These are phyloP conservation scores for Pseudogymnoascus sp. DNA, from an alignment of 2,329 filamentous ascomycete genomes.

Conservation along the genomic window DNA sequence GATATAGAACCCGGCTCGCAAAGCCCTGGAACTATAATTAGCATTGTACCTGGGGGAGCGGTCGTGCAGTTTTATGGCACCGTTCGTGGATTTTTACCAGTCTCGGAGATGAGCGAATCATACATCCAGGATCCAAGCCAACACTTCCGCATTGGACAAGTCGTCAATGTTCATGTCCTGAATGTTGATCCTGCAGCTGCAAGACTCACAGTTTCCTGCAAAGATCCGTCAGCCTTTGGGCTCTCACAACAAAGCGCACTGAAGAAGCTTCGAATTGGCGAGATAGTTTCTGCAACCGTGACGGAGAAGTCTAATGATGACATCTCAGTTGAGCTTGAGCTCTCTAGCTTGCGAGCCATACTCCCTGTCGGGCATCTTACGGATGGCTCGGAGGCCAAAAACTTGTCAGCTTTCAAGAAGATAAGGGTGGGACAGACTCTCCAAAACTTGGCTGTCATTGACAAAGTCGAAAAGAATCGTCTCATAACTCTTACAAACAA, in stretches of 20 bases:
- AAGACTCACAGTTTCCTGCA: constrained; percentile 84
- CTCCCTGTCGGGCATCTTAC: constrained; percentile 72
- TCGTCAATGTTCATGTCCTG: constrained; percentile 82
- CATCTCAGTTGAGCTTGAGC: constrained; percentile 67
- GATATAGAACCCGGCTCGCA: constrained; percentile 67
- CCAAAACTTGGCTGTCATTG: constrained; percentile 74
- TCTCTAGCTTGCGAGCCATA: constrained; percentile 67
- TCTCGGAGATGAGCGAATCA: constrained; percentile 96
- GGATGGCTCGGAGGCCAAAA: constrained; percentile 77
- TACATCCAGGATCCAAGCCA: constrained; percentile 83
- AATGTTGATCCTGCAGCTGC: constrained; percentile 64
- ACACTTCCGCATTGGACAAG: constrained; percentile 85
- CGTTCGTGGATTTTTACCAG: constrained; percentile 78
- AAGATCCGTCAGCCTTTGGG: constrained; percentile 73
- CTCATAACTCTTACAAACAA: constrained; percentile 76
- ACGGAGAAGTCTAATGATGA: constrained; percentile 75
- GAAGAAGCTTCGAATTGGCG: constrained; percentile 64
- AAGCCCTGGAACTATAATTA: constrained; percentile 79
- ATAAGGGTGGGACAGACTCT: constrained; percentile 79
- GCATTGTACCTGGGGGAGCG: constrained; percentile 69
- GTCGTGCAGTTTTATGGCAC: constrained; percentile 86
- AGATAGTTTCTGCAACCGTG: constrained; percentile 69
- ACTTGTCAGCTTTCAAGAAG: constrained; percentile 66
- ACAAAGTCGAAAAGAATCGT: constrained; percentile 71
- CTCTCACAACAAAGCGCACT: constrained; percentile 69